Base-by-base conservation (phyloP, 2,329 filamentous ascomycete genomes). In the Neofusicoccum laricinum region DNA sequence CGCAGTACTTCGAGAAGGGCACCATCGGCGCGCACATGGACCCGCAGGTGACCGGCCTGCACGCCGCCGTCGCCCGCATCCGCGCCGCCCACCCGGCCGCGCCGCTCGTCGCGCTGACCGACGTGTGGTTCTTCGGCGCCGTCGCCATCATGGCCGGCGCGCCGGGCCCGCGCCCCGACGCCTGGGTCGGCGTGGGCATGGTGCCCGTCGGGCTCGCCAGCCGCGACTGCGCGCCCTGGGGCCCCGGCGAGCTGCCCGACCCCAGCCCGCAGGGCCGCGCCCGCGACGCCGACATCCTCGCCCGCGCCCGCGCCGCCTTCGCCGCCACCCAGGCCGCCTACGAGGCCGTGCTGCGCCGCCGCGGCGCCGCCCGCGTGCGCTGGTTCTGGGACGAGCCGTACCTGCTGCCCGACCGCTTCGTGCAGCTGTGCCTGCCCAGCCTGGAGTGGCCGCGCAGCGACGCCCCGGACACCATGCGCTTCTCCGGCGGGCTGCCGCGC, bases 71-170 rank as follows among this genome's bases (percentile, higher is more conserved):
- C 38, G 12, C 57, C 30, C 3, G 65, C 78, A 34, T 69, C 38
- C 71, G 73, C 2, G 70, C 71, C 7, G 63, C 71, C 1, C 71
- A 79, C 36, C 74, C 76, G 2, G 67, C 66, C 3, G 72, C 77
- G 8, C 72, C 80, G 34, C 72, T 84, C 32, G 66, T 85, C 19
- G 70, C 82, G 12, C 59, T 84, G n/a, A 73, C 73, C 38, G 82
- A 85, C 67, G 70, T 72, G 2, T 69, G 74, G 2, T 78, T 75
- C 49, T 70, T 75, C 62, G 81, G 79, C 0, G 66, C 73, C 11
- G 66, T 76, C 0, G 65, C 69, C 0, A 38, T 71, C 4, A 50
- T 66, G 3, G 64, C 69, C 3, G 79, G 81, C 0, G 64, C 80
- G 71, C 14, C 71, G 67, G 69, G 81, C 71, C 17, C 83, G 70